These are phyloP conservation scores for Beauveria caledonica DNA, from an alignment of 2,329 filamentous ascomycete species.

Conservation along the genomic window DNA sequence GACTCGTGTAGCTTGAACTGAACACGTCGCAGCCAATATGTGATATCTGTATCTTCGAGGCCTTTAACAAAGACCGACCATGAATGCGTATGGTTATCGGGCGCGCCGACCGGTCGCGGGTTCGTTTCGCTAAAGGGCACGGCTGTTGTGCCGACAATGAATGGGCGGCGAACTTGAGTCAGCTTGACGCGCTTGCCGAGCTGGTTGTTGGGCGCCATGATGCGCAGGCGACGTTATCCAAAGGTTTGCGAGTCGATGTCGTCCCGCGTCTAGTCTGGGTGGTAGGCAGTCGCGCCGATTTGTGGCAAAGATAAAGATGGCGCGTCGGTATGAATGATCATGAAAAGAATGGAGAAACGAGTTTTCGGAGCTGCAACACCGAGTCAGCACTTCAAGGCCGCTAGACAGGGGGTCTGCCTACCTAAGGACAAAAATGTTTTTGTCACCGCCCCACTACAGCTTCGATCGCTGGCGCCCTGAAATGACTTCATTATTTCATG, in stretches of 20 bases:
- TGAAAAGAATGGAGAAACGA: neutral
- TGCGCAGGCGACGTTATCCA: neutral
- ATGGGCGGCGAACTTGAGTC: slow-evolving; percentile 55
- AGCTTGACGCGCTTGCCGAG: slow-evolving; percentile 58
- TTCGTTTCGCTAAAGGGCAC: slow-evolving; percentile 71
- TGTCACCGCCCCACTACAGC: slow-evolving; percentile 5
- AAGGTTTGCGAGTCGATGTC: neutral
- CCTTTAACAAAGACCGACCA: slow-evolving; percentile 94
- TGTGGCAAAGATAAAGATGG: neutral
- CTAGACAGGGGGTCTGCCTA: slow-evolving; percentile 3
- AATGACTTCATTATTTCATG: slow-evolving; percentile 9
- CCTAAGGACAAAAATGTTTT: slow-evolving; percentile 8
- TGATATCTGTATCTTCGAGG: slow-evolving; percentile 81
- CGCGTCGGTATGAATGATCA: neutral
- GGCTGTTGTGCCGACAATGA: slow-evolving; percentile 73
- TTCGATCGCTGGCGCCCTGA: slow-evolving; percentile 7
- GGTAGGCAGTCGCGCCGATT: neutral
- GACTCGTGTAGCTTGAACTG: slow-evolving; percentile 98
- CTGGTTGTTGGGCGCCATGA: slow-evolving; percentile 52
- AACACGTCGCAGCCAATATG: slow-evolving; percentile 92
- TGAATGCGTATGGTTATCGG: slow-evolving; percentile 88
- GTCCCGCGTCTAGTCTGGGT: neutral
- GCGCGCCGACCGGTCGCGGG: slow-evolving; percentile 67
- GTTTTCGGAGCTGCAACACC: neutral
- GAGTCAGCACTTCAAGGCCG: neutral